Base-by-base conservation (phyloP, 768 basidiomycete species). In the Crepidotus variabilis region DNA sequence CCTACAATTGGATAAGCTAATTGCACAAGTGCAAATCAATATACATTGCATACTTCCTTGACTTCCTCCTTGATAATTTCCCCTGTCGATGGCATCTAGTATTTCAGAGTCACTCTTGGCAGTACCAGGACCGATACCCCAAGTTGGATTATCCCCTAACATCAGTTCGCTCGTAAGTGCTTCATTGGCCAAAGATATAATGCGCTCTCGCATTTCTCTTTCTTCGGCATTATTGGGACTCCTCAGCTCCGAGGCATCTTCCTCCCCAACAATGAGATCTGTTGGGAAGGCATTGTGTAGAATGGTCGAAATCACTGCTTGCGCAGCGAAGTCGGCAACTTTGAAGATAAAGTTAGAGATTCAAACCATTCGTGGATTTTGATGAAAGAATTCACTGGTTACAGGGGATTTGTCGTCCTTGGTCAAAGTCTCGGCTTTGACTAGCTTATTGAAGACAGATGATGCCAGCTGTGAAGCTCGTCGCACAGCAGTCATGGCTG, bases 241-340 rank as follows among this genome's bases (percentile, higher is more conserved):
- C 6, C 89, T 82, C 18, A 98, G 72, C 52, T 93, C 91, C 0
- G 83, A 76, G 0, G 96, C 87, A 68, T 97, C 93, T 71, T 99
- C 96, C 71, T 99, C 97, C 32, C 95, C 97, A 36, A 98, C 87
- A 66, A 98, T 92, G 8, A 82, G 82, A 71, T 98, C 94, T 0
- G 78, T 63, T 0, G 95, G 96, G 72, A 97, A 98, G 0, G 87
- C 84, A 11, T 75, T 74, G 14, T 71, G 68, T 34, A 99, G 81
- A 65, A 98, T 88, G 7, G 87, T 78, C 57, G 88, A 89, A 63
- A 99, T 86, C 43, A 98, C 84, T 0, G 95, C 92, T 67, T 99
- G 97, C 0, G 95, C 92, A 2, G 95, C 83, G 70, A 88, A 94
- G 72, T 98, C 97, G 35, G 90, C 97, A 20, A 97, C 94, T 95